Evolutionary conservation across 768 basidiomycete genomes (phyloP).

Genomic region (Lanmaoa pseudosensibilis): DNA sequence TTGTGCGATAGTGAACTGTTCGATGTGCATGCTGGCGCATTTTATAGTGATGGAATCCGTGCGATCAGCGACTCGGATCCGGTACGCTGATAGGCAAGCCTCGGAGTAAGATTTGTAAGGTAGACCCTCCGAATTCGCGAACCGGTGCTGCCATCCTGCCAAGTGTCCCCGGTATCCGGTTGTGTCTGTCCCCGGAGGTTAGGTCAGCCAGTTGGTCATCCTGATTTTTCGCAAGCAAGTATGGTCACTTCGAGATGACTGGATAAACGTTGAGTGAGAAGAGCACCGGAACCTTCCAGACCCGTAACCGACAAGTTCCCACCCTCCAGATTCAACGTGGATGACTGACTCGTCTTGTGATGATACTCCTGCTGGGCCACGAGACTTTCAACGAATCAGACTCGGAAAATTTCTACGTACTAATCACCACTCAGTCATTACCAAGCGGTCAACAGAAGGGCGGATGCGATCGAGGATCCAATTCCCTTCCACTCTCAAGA

Average conservation of each 20-base stretch:
- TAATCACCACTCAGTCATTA: neutral
- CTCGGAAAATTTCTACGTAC: neutral
- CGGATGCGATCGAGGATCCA: neutral
- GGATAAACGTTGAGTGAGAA: neutral
- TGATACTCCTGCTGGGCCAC: neutral
- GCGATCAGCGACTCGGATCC: neutral
- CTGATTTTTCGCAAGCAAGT: no score
- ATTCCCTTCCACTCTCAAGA: neutral
- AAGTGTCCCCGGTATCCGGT: neutral
- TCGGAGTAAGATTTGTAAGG: neutral
- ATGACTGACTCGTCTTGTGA: no score
- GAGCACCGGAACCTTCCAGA: neutral
- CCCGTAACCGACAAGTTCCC: neutral
- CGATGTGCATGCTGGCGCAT: neutral
- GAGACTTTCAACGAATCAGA: neutral
- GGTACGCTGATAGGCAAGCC: neutral
- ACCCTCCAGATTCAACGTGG: neutral
- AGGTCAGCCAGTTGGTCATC: neutral
- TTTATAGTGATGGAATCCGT: neutral
- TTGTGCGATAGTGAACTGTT: neutral
- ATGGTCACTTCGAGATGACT: neutral
- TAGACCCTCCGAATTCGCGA: no score
- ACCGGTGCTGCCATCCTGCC: no score
- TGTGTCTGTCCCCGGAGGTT: neutral
- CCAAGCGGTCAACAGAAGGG: neutral